Percentiles rank a stretch among this genome's conserved stretches.
These are phyloP conservation scores for Symbiotaphrina buchneri DNA, from an alignment of 495 filamentous ascomycete genomes.

Conservation along the genomic window DNA sequence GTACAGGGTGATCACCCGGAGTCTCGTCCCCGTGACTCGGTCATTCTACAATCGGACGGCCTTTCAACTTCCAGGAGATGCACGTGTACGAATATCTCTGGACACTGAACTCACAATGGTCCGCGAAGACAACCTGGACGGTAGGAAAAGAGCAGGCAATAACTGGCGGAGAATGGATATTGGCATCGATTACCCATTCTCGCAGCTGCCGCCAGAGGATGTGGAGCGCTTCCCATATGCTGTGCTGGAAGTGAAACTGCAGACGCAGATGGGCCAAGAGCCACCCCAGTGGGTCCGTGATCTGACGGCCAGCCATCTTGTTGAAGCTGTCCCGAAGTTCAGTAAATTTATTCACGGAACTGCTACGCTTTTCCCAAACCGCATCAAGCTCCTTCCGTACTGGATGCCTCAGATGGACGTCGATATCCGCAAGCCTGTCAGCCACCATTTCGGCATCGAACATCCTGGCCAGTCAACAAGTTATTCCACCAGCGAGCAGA, in stretches of 20 bases:
- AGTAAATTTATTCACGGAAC: slow-evolving; percentile 98
- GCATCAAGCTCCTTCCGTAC: slow-evolving; percentile 80
- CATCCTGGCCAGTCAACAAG: slow-evolving; percentile 50
- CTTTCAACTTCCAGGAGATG: slow-evolving; percentile 93
- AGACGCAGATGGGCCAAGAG: slow-evolving; percentile 92
- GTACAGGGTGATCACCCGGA: slow-evolving; percentile 69
- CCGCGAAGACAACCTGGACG: slow-evolving; percentile 87
- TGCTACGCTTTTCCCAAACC: slow-evolving; percentile 63
- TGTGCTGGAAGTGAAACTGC: slow-evolving; percentile 90
- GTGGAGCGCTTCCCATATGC: slow-evolving; percentile 88
- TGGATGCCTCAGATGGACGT: slow-evolving; percentile 98
- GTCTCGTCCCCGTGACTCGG: slow-evolving; percentile 47
- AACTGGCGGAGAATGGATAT: slow-evolving; percentile 98
- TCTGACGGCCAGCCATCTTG: slow-evolving; percentile 75
- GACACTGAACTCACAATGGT: slow-evolving; percentile 91
- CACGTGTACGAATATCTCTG: slow-evolving; percentile 85
- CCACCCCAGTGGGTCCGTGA: slow-evolving; percentile 92
- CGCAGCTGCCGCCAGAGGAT: slow-evolving; percentile 65
- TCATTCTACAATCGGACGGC: slow-evolving; percentile 96
- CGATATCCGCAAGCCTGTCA: slow-evolving; percentile 85
- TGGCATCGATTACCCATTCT: slow-evolving; percentile 87
- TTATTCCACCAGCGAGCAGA: slow-evolving; percentile 53
- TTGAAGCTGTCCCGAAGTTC: slow-evolving; percentile 96
- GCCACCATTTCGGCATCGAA: slow-evolving; percentile 72
- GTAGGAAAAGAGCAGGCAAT: slow-evolving; percentile 45